Percentiles rank a stretch among this genome's conserved stretches.
Conservation (phyloP, 1,139 yeast species). For the Taphrina deformans region DNA sequence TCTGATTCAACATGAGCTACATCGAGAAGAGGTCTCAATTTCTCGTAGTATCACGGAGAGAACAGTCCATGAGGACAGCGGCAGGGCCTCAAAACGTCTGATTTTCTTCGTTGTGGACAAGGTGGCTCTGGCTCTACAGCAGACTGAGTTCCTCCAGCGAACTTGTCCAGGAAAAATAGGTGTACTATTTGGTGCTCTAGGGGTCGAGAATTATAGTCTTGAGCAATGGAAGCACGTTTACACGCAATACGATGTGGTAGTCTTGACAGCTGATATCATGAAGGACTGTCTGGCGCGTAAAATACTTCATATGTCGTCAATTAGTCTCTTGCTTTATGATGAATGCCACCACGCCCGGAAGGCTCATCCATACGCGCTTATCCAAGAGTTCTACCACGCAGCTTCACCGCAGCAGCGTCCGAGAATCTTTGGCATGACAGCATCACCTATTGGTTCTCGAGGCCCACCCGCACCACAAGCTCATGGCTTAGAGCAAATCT, state of each 20-base stretch:
- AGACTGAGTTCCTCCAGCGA: slow-evolving; percentile 34
- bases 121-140: slow-evolving; percentile 38
- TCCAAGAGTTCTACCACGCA: slow-evolving; percentile 34
- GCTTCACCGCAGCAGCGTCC: slow-evolving; percentile 27
- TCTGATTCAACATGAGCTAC: slow-evolving; percentile 21
- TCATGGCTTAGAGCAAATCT: slow-evolving; percentile 23
- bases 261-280: slow-evolving; percentile 37
- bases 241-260: slow-evolving; percentile 34
- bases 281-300: slow-evolving; percentile 35
- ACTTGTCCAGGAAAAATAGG: slow-evolving; percentile 33
- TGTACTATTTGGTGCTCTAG: slow-evolving; percentile 35
- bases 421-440: slow-evolving; percentile 38
- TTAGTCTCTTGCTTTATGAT: slow-evolving; percentile 34
- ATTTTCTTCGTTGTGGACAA: slow-evolving; percentile 36
- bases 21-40: background rate
- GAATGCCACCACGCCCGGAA: slow-evolving; percentile 38
- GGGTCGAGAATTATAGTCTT: slow-evolving; percentile 26
- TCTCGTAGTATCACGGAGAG: background rate
- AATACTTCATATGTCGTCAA: slow-evolving; percentile 25
- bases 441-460: slow-evolving; percentile 36
- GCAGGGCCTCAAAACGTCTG: background rate
- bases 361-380: slow-evolving; percentile 32
- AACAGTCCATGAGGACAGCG: background rate
- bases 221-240: slow-evolving; percentile 34
- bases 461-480: background rate